Percentiles rank a stretch among this genome's conserved stretches.
These are phyloP conservation scores for Taiozyma sp. DNA, from an alignment of 1,139 yeast species.

Conservation along the genomic window DNA sequence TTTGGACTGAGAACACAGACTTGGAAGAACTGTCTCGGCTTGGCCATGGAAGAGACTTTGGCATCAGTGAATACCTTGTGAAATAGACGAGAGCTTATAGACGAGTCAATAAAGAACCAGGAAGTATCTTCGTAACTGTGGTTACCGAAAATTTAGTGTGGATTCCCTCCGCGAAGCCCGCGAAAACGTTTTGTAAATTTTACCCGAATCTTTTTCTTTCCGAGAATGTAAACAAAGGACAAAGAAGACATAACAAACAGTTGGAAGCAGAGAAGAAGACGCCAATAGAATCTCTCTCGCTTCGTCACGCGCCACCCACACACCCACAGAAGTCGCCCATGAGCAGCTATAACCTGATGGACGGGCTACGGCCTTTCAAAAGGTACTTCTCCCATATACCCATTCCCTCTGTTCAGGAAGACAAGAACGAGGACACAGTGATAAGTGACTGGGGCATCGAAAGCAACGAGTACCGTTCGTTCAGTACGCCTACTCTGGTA, in stretches of 20 bases:
- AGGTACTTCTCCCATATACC: slow-evolving; percentile 14
- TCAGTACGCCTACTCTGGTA: slow-evolving; percentile 23
- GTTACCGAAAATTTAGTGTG: not conserved
- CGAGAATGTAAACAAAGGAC: not conserved
- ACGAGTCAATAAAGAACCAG: too few relatives aligned
- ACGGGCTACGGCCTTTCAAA: slow-evolving; percentile 20
- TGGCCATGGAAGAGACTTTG: not conserved
- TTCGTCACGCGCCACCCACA: not conserved
- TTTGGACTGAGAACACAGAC: not conserved
- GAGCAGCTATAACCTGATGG: slow-evolving; percentile 12
- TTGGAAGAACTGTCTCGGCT: not conserved
- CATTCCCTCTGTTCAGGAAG: not conserved
- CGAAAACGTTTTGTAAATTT: not conserved
- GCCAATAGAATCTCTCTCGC: too few relatives aligned
- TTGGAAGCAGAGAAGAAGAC: too few relatives aligned
- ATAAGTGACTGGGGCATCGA: slow-evolving; percentile 25
- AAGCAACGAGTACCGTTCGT: slow-evolving; percentile 6
- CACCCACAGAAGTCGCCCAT: not conserved
- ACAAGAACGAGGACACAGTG: slow-evolving; percentile 5
- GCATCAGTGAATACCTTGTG: not conserved
- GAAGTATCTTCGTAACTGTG: not conserved
- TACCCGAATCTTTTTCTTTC: not conserved
- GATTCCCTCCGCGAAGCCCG: not conserved
- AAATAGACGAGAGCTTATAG: not conserved
- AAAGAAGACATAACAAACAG: too few relatives aligned